phyloP scores from a whole-genome alignment of 768 basidiomycete genomes.

The Auricularia auricula-judae region DNA sequence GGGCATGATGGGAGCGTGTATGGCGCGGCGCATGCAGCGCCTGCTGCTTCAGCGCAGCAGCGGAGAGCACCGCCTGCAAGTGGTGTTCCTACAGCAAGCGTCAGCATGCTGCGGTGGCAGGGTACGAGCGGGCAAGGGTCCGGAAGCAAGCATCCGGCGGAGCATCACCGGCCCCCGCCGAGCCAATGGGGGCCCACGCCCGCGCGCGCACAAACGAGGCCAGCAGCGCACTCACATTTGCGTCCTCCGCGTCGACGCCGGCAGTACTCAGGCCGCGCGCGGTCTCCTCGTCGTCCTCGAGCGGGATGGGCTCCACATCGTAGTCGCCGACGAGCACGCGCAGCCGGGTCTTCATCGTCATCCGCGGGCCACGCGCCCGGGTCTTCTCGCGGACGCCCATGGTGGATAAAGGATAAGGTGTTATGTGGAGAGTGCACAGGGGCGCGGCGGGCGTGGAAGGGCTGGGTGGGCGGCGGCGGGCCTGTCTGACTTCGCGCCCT shows the following conservation, averaged over 20 bases:
- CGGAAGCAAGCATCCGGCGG: constrained; percentile 42
- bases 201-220: constrained; percentile 31
- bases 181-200: constrained; percentile 41
- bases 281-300: constrained; percentile 78
- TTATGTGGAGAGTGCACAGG: background rate
- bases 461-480: too few species aligned
- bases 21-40: constrained; percentile 26
- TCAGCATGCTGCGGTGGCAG: too few species aligned
- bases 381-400: background rate
- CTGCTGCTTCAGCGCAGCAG: constrained; percentile 33
- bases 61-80: constrained; percentile 45
- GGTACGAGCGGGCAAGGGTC: too few species aligned
- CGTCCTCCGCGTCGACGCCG: constrained; percentile 87
- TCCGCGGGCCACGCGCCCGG: constrained; percentile 40
- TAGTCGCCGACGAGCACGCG: constrained; percentile 72
- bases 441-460: too few species aligned
- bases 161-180: constrained; percentile 28
- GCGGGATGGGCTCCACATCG: constrained; percentile 66
- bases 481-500: too few species aligned
- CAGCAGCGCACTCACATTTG: constrained; percentile 58
- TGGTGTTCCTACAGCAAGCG: constrained; percentile 39
- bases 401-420: background rate
- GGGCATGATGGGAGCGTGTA: constrained; percentile 14
- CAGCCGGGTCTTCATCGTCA: constrained; percentile 87
- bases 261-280: constrained; percentile 69